These are phyloP conservation scores for Panus rudis DNA, from an alignment of 768 basidiomycete genomes.

Conservation along the genomic window DNA sequence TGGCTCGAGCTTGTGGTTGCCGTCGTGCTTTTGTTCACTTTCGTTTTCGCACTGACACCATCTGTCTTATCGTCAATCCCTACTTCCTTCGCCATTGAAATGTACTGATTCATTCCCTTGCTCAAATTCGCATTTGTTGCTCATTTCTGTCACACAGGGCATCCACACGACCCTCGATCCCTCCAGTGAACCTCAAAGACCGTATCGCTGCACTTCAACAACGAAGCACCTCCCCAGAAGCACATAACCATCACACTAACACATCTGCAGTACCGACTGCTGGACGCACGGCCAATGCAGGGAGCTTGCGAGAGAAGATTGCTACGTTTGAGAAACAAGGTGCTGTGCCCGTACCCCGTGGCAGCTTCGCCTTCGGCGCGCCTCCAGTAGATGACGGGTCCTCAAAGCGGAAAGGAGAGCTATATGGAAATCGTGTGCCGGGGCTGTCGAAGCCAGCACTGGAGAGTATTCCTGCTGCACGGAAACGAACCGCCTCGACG, in stretches of 20 bases:
- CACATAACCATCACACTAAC: conserved; percentile 16
- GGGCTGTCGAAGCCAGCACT: conserved; percentile 21
- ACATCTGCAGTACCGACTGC: conserved; percentile 6
- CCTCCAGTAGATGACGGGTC: conserved; percentile 46
- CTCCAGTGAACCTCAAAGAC: conserved; percentile 59
- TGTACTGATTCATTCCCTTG: conserved; percentile 2
- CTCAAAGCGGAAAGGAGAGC: conserved; percentile 50
- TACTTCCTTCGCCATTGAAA: not conserved
- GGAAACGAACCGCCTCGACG: conserved; percentile 13
- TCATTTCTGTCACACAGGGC: conserved; percentile 12
- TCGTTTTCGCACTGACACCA: conserved; percentile 14
- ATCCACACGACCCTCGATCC: conserved; percentile 16
- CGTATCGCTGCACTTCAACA: conserved; percentile 80
- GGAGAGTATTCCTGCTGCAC: conserved; percentile 4
- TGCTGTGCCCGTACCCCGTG: conserved; percentile 66
- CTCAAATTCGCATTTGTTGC: conserved; percentile 5
- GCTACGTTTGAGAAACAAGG: conserved; percentile 78
- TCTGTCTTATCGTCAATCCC: conserved; percentile 13
- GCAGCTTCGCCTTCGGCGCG: conserved; percentile 63
- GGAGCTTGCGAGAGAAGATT: conserved; percentile 60
- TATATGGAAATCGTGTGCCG: conserved; percentile 69
- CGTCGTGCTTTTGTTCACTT: conserved; percentile 14
- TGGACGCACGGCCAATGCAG: conserved; percentile 5
- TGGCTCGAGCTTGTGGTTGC: conserved; percentile 26
- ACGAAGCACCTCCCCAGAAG: conserved; percentile 15